Evolutionary conservation across 73 alveolate genomes (phyloP).

Genomic region (Paramecium primaurelia): DNA sequence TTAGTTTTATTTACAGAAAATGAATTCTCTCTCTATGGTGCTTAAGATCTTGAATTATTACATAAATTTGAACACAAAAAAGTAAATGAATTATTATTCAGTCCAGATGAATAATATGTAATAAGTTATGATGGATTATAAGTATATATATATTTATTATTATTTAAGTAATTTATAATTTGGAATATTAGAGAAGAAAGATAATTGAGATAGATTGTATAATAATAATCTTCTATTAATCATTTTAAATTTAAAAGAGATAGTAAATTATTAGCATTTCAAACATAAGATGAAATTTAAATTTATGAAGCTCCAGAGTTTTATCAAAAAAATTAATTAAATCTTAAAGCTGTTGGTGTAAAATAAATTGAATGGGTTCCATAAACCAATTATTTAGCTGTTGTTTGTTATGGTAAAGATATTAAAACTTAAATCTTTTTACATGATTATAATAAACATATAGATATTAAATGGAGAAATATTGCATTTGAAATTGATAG

Average conservation of each 20-base stretch:
- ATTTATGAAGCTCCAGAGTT: slow-evolving; percentile 31
- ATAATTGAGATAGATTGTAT: neutral
- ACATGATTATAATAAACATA: neutral
- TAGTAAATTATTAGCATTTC: neutral
- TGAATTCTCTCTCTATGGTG: neutral
- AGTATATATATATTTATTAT: neutral
- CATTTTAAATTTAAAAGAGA: neutral
- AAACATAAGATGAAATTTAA: neutral
- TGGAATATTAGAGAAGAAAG: slow-evolving; percentile 42
- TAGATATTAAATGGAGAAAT: neutral
- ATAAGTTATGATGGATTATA: neutral
- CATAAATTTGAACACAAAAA: neutral
- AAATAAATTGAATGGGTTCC: slow-evolving; percentile 5
- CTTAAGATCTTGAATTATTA: neutral
- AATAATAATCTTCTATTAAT: neutral
- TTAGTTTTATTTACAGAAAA: neutral
- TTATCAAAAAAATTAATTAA: neutral
- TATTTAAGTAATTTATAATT: neutral
- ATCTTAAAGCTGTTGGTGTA: neutral
- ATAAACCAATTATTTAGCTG: neutral
- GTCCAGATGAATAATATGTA: slow-evolving; percentile 20
- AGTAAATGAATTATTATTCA: neutral
- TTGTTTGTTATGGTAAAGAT: slow-evolving; percentile 9
- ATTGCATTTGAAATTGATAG: neutral
- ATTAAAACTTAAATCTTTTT: neutral